phyloP scores from a whole-genome alignment of 768 basidiomycete species.

The Vararia minispora region DNA sequence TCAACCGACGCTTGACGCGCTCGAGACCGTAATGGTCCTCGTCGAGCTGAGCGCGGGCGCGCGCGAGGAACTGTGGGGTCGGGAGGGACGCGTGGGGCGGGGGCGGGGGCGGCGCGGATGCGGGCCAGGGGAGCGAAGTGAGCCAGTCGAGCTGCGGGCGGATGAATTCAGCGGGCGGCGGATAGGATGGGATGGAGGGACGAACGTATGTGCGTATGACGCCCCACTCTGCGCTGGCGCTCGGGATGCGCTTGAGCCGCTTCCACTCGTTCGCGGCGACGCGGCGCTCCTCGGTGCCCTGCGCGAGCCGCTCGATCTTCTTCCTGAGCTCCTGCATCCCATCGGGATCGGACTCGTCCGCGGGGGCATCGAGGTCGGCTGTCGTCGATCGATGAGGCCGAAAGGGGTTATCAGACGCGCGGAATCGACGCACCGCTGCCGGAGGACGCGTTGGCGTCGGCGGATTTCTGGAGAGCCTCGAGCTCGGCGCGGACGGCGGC shows the following conservation, averaged over 20 bases:
- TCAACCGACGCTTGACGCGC: slow-evolving; percentile 82
- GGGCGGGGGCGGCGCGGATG: slow-evolving; percentile 22
- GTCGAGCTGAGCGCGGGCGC: slow-evolving; percentile 74
- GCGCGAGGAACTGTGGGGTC: slow-evolving; percentile 49
- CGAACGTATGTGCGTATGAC: slow-evolving; percentile 77
- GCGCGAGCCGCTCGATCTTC: slow-evolving; percentile 64
- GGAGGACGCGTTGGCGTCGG: background rate
- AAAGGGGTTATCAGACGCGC: slow-evolving; percentile 9
- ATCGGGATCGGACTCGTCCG: slow-evolving; percentile 72
- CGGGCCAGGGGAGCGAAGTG: slow-evolving; percentile 75
- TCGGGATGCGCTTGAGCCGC: slow-evolving; percentile 77
- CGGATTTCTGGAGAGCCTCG: slow-evolving; percentile 31
- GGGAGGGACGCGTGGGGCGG: slow-evolving; percentile 27
- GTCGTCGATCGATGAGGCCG: too few species aligned
- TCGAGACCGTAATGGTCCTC: slow-evolving; percentile 88
- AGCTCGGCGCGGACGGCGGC: slow-evolving; percentile 74
- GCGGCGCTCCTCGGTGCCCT: slow-evolving; percentile 70
- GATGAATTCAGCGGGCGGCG: background rate
- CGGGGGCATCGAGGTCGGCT: slow-evolving; percentile 70
- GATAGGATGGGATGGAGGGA: slow-evolving; percentile 7
- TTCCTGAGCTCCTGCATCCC: slow-evolving; percentile 63
- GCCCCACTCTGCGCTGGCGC: slow-evolving; percentile 83
- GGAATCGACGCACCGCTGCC: background rate
- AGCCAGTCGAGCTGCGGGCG: slow-evolving; percentile 76
- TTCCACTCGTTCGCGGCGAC: slow-evolving; percentile 78